Base-by-base conservation (phyloP, 1,284 basidiomycete species). In the Ganoderma meredithae region DNA sequence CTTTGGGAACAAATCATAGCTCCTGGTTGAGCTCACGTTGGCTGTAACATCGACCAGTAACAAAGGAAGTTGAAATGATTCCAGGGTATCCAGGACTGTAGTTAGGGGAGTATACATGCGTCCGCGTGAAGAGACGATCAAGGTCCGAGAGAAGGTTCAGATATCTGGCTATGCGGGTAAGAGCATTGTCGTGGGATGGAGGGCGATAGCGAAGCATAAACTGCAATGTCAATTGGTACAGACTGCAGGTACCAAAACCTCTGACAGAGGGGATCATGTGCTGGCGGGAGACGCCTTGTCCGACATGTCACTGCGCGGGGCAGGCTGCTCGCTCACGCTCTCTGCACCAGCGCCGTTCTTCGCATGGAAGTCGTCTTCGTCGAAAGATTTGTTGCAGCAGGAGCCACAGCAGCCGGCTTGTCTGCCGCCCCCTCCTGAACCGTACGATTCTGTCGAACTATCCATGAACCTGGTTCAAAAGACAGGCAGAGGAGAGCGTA, bases 321-420 rank as follows among this genome's bases (percentile, higher is more conserved):
- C 47, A 12, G 71, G 71, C 64, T 72, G 71, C 36, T 62, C 39
- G 27, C 40, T 55, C 40, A 63, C 53, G 3, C 22, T 19, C 2
- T 41, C 27, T 9, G 44, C 53, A 1, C 15, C 49, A 15, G 56
- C 52, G 10, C 33, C 63, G 31, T 63, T 63, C 31, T 49, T 66
- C 0, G 59, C 55, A 1, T 44, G 44, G 47, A 75, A 75, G 2
- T 74, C 69, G 62, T 75, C 74, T 59, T 74, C 70, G 62, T 73
- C 71, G 64, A 74, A 75, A 10, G 71, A 72, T 13, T 66, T 60
- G 31, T 65, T 63, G 59, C 69, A 75, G 62, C 72, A 75, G 13
- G 56, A 44, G 12, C 63, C 65, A 61, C 72, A 75, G 61, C 72
- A 73, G 17, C 74, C 74, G 0, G 71, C 69, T 39, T 66, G 66